Conservation (phyloP, 805 yeast genomes). For the Monosporozyma solicola region DNA sequence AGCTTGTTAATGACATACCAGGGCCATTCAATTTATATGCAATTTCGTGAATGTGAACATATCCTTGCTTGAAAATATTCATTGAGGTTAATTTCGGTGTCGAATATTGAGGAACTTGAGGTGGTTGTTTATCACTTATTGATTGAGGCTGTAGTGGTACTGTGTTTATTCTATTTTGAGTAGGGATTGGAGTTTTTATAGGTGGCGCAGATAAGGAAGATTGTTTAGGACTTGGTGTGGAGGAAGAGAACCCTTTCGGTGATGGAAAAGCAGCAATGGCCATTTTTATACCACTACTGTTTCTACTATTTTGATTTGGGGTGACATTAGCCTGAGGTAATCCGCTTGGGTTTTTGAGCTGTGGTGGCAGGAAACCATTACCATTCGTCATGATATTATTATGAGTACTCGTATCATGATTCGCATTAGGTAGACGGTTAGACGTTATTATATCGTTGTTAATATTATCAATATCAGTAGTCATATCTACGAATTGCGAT, state of each 20-base stretch:
- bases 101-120: background rate
- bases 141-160: background rate
- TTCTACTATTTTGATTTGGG: background rate
- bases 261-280: background rate
- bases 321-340: background rate
- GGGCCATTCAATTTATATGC: slow-evolving; percentile 20
- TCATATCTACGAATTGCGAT: background rate
- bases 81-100: background rate
- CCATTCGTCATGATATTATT: background rate
- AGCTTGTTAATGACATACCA: slow-evolving; percentile 17
- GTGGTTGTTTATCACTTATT: background rate
- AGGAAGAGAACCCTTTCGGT: background rate
- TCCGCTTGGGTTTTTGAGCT: background rate
- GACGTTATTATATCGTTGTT: background rate
- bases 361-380: background rate
- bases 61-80: slow-evolving; percentile 21
- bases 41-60: slow-evolving; percentile 20
- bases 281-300: background rate
- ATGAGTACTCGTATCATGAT: background rate
- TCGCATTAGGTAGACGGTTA: background rate
- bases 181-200: background rate
- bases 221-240: background rate
- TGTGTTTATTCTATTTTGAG: background rate
- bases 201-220: background rate
- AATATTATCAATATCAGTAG: background rate